Base-by-base conservation (phyloP, 441 rosid genomes). In the Biscutella laevigata region DNA sequence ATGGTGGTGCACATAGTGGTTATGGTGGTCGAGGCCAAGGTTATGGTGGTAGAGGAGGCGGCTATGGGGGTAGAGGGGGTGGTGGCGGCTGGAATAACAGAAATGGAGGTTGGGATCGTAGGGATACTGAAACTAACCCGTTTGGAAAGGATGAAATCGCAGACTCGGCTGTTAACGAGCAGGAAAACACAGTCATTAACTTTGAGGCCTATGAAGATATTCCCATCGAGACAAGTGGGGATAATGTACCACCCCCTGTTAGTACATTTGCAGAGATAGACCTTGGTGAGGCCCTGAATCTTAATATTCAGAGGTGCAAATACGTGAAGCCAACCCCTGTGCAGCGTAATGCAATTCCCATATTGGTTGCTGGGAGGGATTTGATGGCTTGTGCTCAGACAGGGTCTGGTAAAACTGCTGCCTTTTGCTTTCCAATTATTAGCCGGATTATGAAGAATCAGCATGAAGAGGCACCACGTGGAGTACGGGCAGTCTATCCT, bases 151-250 rank as follows among this genome's bases (percentile, higher is more conserved):
- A 77, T 56, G 80, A 59, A 6, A 70, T 61, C 38, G 25, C 46
- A 3, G 86, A 74, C 25, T 37, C 67, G 48, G 41, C 58, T 7
- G 66, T 71, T 67, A 55, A 28, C 12, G 94, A 78, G 67, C 95
- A 73, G 73, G 85, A 86, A 60, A 86, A 61, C 61, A 63, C 80
- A 19, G 94, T 77, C 43, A 89, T 89, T 42, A 89, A 89, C 63
- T 89, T 89, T 61, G 95, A 84, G 62, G 94, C 97, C 0, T 89
- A 86, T 69, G 97, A 89, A 54, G 97, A 89, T 71, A 89, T 89
- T 57, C 95, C 94, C 0, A 77, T 89, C 4, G 97, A 89, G 69
- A 84, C 94, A 2, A 84, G 86, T 39, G 95, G 97, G 50, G 79
- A 86, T 2, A 82, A 86, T 61, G 95, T 89, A 47, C 95, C 94